These are phyloP conservation scores for Hemileccinum rubropunctum DNA, from an alignment of 768 basidiomycete species.

Conservation along the genomic window DNA sequence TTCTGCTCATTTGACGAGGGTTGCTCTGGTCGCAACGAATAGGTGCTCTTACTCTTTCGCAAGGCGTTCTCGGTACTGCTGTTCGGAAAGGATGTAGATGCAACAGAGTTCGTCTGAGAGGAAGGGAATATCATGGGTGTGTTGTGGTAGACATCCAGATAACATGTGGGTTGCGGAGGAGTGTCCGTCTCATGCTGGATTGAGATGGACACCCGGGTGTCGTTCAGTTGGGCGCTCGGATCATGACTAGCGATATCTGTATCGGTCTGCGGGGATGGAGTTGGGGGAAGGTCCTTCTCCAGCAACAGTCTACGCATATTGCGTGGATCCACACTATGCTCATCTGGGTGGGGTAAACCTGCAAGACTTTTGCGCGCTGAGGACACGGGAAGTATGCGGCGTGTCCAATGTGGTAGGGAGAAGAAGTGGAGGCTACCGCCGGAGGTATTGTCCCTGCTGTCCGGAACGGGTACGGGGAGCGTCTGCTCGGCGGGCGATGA, in stretches of 20 bases:
- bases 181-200: constrained; percentile 21
- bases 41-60: constrained; percentile 55
- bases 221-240: constrained; percentile 4
- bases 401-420: constrained; percentile 64
- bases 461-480: constrained; percentile 39
- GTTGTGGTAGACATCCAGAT: constrained; percentile 56
- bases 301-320: constrained; percentile 13
- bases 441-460: constrained; percentile 37
- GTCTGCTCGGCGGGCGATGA: constrained; percentile 49
- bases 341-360: constrained; percentile 18
- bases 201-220: constrained; percentile 14
- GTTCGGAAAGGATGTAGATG: constrained; percentile 34
- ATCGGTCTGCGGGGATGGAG: constrained; percentile 23
- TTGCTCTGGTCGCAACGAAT: constrained; percentile 22
- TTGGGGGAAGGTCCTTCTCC: constrained; percentile 54
- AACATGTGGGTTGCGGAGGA: constrained; percentile 54
- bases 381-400: constrained; percentile 39
- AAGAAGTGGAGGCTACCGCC: constrained; percentile 49
- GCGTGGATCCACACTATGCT: constrained; percentile 23
- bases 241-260: not conserved
- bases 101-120: constrained; percentile 47
- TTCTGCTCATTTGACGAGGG: constrained; percentile 19
- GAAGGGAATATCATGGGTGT: constrained; percentile 43
- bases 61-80: constrained; percentile 23
- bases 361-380: constrained; percentile 31